Percentiles rank a stretch among this genome's conserved stretches.
Conservation (phyloP, 2,329 filamentous ascomycete species). For the Aspergillus quadricinctus region DNA sequence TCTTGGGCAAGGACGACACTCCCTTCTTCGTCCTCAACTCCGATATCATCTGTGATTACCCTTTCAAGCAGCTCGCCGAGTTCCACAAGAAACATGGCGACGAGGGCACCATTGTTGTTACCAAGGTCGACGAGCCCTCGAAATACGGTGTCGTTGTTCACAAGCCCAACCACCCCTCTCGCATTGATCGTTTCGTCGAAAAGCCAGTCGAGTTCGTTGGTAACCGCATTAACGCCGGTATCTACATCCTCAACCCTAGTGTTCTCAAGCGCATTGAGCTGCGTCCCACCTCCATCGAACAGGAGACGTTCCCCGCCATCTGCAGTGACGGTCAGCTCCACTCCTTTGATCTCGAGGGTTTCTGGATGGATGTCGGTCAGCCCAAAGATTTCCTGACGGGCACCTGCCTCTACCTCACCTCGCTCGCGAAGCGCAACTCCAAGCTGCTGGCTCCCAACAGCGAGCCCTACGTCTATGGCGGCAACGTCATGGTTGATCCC, state of each 20-base stretch:
- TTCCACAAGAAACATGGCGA: constrained; percentile 93
- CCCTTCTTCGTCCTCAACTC: constrained; percentile 99
- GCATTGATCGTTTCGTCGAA: constrained; percentile 98
- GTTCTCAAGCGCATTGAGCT: constrained; percentile 90
- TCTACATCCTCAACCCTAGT: constrained; percentile 95
- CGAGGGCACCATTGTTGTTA: constrained; percentile 96
- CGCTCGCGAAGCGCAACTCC: constrained; percentile 81
- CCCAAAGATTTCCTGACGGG: constrained; percentile 97
- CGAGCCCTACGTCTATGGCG: constrained; percentile 80
- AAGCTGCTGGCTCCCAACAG: constrained; percentile 71
- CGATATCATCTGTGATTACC: constrained; percentile 97
- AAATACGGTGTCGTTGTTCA: constrained; percentile 99
- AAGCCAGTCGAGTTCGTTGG: constrained; percentile 98
- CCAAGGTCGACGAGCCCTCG: constrained; percentile 97
- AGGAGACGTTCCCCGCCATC: constrained; percentile 96
- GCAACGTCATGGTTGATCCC: constrained; percentile 93
- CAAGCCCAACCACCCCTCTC: constrained; percentile 83
- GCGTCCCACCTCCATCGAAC: constrained; percentile 94
- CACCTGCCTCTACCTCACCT: constrained; percentile 93
- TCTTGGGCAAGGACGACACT: constrained; percentile 84
- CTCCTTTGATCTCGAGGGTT: constrained; percentile 93
- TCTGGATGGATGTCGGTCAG: constrained; percentile 99
- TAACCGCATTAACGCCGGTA: constrained; percentile 97
- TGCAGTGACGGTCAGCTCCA: constrained; percentile 85
- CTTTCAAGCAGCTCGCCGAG: constrained; percentile 80